Base-by-base conservation (phyloP, 2,329 filamentous ascomycete species). In the Pseudogymnoascus sp. region DNA sequence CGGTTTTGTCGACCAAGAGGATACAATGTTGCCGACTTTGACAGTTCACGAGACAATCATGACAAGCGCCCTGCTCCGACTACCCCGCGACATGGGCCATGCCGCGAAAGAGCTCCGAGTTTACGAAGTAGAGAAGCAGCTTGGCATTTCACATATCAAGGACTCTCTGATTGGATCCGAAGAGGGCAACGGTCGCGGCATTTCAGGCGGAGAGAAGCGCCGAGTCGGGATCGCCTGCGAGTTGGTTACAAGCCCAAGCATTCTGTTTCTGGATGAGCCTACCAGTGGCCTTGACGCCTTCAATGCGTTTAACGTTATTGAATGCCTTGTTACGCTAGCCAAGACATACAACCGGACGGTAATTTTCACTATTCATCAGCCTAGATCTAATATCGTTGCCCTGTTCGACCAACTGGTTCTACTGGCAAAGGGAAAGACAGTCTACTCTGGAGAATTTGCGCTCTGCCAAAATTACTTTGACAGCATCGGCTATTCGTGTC, bases 11-110 rank as follows among this genome's bases (percentile, higher is more conserved):
- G 95, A 99, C 70, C 95, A 99, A 77, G 95, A 99, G 73, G 95
- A 99, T 73, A 96, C 93, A 4, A 93, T 99, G 87, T 81, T 99
- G 47, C 88, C 95, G 0, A 99, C 95, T 0, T 80, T 99, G 69
- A 99, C 95, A 0, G 95, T 99, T 7, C 95, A 99, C 74, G 95
- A 99, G 76, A 99, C 95, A 0, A 99, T 99, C 66, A 80, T 97
- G 67, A 97, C 90, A 70, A 97, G 93, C 71, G 95, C 95, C 26
- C 79, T 97, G 16, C 84, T 99, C 60, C 87, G 96, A 69, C 82
- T 99, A n/a, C 95, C 95, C 3, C 87, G 87, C 62, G 89, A 96
- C 70, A 99, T 99, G 95, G 89, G 88, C 67, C 84, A 85, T 63
- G 79, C 84, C 0, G 86, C 90, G n/a, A 99, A 99, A 75, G 90